These are phyloP conservation scores for Dalbergia cultrata DNA, from an alignment of 306 rosid species.

Conservation along the genomic window DNA sequence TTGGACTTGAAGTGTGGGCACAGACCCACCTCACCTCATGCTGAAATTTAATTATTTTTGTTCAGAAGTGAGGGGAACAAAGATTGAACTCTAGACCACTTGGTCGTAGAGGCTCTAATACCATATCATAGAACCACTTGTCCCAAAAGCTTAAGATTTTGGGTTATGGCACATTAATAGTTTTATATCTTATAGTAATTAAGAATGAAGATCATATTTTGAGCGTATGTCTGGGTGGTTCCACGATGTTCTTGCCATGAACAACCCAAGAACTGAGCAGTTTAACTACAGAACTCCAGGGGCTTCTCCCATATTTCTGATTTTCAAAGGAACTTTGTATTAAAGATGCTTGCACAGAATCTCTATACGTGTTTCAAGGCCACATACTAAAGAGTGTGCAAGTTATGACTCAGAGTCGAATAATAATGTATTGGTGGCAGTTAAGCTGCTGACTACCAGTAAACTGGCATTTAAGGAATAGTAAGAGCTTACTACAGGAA, in stretches of 20 bases:
- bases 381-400: neutral
- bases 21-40: too few species aligned
- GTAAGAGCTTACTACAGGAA: slow-evolving; percentile 3
- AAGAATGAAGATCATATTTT: slow-evolving; percentile 14
- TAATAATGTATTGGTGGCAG: neutral
- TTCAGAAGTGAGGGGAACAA: too few species aligned
- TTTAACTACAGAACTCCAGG: slow-evolving; percentile 9
- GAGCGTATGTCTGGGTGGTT: slow-evolving; percentile 4
- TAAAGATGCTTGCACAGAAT: neutral
- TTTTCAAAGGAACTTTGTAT: neutral
- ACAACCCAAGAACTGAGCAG: slow-evolving; percentile 8
- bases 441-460: slow-evolving; percentile 16
- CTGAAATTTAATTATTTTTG: too few species aligned
- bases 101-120: too few species aligned
- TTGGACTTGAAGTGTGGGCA: too few species aligned
- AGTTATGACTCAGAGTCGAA: slow-evolving; percentile 6
- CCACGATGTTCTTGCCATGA: slow-evolving; percentile 16
- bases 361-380: slow-evolving; percentile 7
- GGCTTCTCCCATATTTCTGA: neutral
- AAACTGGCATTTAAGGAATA: slow-evolving; percentile 8
- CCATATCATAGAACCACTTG: too few species aligned
- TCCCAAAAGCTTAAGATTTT: too few species aligned
- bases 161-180: too few species aligned
- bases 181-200: too few species aligned
- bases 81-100: too few species aligned